These are phyloP conservation scores for Stagonosporopsis rhizophila DNA, from an alignment of 2,329 filamentous ascomycete species.

Conservation along the genomic window DNA sequence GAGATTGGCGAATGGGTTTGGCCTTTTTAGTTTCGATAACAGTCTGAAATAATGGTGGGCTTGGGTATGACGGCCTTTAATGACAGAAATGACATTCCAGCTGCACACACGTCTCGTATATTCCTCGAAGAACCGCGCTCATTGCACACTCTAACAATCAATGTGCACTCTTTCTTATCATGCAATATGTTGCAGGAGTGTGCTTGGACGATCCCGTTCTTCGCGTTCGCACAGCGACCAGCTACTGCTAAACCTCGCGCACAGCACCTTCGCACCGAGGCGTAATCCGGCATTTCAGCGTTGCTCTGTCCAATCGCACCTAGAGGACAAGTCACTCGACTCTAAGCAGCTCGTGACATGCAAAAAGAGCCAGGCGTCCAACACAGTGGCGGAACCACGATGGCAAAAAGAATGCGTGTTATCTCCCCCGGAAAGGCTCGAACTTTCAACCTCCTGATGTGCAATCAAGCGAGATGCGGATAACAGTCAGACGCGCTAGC, in stretches of 20 bases:
- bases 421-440: slow-evolving; percentile 24
- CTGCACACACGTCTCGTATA: neutral
- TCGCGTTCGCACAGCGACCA: too few species aligned
- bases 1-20: slow-evolving; percentile 72
- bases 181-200: too few species aligned
- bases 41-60: neutral
- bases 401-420: slow-evolving; percentile 6
- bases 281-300: too few species aligned
- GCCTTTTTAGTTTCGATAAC: slow-evolving; percentile 53
- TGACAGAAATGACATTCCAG: neutral
- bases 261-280: too few species aligned
- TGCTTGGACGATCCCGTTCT: too few species aligned
- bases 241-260: too few species aligned
- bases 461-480: slow-evolving; percentile 18
- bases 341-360: too few species aligned
- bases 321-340: too few species aligned
- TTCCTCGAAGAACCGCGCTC: neutral
- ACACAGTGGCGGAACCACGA: too few species aligned
- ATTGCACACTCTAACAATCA: neutral
- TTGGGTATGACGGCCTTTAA: neutral
- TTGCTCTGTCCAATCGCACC: too few species aligned
- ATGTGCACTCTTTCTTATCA: too few species aligned
- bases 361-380: too few species aligned
- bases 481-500: slow-evolving; percentile 68
- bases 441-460: slow-evolving; percentile 24